Base-by-base conservation (phyloP, 2,329 filamentous ascomycete genomes). In the Xylaria sp. region DNA sequence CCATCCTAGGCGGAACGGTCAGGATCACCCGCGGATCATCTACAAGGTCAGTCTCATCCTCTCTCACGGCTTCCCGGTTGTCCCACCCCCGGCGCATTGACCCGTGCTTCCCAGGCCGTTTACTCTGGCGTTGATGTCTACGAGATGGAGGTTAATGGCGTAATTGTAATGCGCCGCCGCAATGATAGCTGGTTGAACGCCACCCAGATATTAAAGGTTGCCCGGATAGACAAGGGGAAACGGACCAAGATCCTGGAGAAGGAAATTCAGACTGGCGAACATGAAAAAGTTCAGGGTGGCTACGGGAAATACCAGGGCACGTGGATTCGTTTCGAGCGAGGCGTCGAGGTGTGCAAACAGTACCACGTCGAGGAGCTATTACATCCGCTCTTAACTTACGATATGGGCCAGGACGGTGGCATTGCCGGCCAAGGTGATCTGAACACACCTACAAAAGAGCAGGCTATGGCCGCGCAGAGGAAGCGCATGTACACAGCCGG, bases 271-370 rank as follows among this genome's bases (percentile, higher is more conserved):
- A 95, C 91, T 0, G 95, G 95, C 72, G 92, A 97, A 73, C 94
- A 99, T 76, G 95, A 99, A 76, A 99, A 99, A 78, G 94, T 99
- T 2, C 95, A 99, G 75, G 95, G 95, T 33, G 95, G 95, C 4
- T 99, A 99, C 73, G 95, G 95, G 67, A 98, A 98, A 80, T 99
- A 99, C 73, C 95, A 99, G 80, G 95, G 95, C 57, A 99, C 95
- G 2, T 99, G 95, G 95, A 96, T 99, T 73, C 92, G 90, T 72
- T 98, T 96, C 73, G 90, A 94, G 51, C 88, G 94, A 63, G 95
- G 94, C 1, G 85, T 96, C 46, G 92, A 97, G 73, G 94, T 99
- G 70, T 98, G 95, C 76, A 88, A 90, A 41, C 86, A 89, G 67
- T 90, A 90, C 68, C 87, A 85, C 10, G 91, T 95, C 31, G 90